Base-by-base conservation (phyloP, 163 green algal genomes). In the Coccomyxa subellipsoidea region DNA sequence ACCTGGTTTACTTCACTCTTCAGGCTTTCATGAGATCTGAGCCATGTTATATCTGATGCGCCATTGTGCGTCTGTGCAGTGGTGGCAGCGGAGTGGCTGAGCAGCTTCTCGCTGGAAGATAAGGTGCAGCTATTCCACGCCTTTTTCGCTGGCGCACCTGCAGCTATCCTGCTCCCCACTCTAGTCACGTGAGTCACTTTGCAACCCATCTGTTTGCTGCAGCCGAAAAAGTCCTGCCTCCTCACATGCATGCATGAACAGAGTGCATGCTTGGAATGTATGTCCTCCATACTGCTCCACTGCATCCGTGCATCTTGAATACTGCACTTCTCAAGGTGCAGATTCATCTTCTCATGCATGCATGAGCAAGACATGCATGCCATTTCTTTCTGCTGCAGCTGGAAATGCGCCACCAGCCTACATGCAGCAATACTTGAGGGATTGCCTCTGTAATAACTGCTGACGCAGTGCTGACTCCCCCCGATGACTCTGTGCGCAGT, bases 41-140 rank as follows among this genome's bases (percentile, higher is more conserved):
- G n/a, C n/a, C n/a, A n/a, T n/a, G n/a, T n/a, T n/a, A n/a, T n/a
- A n/a, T n/a, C n/a, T n/a, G n/a, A 66, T 18, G 12, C 47, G 12
- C 47, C 47, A 66, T 12, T 18, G 12, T 12, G 12, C 47, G 12
- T 66, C 18, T 29, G n/a, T 73, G 78, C 81, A 88, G 84, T 88
- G 0, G 84, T 88, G 38, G 81, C 84, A 18, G 71, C 80, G 8
- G 69, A 88, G 8, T 88, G 84, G 84, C 80, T 88, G 38, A 31
- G 77, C 2, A 32, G 69, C 25, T 38, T 85, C 35, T 38, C 66
- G 0, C 12, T 31, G 32, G 31, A 40, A 27, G 70, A 77, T 0
- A 32, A 47, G 38, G 40, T 76, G 34, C 32, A 54, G 31, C 35
- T 88, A 72, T 86, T 88, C 66, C 53, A 78, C 3, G 8, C 2